Conservation (phyloP, 345 rosid genomes). For the Salix viminalis region DNA sequence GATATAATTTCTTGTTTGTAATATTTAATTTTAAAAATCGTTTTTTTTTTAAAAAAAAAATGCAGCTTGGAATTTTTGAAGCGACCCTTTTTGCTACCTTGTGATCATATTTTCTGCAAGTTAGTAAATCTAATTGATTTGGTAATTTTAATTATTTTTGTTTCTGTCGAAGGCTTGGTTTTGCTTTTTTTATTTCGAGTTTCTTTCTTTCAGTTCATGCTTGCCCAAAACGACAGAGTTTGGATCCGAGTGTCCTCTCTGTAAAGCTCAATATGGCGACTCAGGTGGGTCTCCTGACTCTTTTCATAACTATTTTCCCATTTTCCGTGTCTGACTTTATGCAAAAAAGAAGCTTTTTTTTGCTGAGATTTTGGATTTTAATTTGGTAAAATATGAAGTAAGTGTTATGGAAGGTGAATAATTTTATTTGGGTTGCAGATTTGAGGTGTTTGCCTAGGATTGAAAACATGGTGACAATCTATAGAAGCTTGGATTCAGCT, state of each 20-base stretch:
- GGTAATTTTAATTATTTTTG: not conserved
- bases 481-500: constrained; percentile 53
- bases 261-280: constrained; percentile 37
- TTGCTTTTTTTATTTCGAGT: not conserved
- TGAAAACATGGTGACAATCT: constrained; percentile 58
- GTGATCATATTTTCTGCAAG: constrained; percentile 82
- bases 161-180: not conserved
- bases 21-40: not conserved
- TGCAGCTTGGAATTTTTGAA: constrained; percentile 61
- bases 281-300: constrained; percentile 26
- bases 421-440: constrained; percentile 35
- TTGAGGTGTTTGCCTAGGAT: constrained; percentile 45
- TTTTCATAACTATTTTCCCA: not conserved
- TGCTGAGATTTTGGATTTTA: too few relatives aligned
- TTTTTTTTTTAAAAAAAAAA: not conserved
- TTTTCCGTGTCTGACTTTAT: not conserved
- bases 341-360: too few relatives aligned
- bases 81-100: constrained; percentile 63
- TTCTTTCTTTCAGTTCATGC: constrained; percentile 48
- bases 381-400: too few relatives aligned
- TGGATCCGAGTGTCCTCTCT: constrained; percentile 47
- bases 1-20: not conserved
- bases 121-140: constrained; percentile 17
- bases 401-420: too few relatives aligned
- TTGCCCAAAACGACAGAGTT: constrained; percentile 28